Evolutionary conservation across 2,329 filamentous ascomycete species (phyloP).

Genomic region (Exophiala bonariae): DNA sequence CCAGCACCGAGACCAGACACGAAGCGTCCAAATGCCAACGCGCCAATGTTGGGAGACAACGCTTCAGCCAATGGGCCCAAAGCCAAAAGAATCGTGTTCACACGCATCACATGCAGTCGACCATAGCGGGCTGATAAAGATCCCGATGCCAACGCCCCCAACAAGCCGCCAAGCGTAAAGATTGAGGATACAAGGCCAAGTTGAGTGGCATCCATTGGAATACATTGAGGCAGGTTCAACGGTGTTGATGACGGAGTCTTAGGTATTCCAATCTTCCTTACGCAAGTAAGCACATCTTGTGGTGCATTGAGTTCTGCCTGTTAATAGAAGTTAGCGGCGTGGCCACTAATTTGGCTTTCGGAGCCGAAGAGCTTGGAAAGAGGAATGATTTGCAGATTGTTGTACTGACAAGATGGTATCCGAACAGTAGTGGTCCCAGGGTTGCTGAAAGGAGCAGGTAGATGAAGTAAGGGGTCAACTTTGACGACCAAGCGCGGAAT

Average conservation of each 20-base stretch:
- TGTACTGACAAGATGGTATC: constrained; percentile 78
- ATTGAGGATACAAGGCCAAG: constrained; percentile 90
- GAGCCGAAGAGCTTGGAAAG: too few relatives aligned
- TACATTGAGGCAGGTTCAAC: constrained; percentile 70
- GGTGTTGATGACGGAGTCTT: constrained; percentile 64
- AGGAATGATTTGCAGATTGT: too few relatives aligned
- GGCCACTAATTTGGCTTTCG: too few relatives aligned
- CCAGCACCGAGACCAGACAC: constrained; percentile 83
- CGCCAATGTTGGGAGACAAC: constrained; percentile 63
- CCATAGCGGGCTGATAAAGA: constrained; percentile 75
- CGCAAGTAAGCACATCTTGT: constrained; percentile 89
- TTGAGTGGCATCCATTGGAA: constrained; percentile 78
- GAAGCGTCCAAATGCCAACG: constrained; percentile 73
- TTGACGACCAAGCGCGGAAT: constrained; percentile 18
- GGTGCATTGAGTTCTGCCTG: constrained; percentile 94
- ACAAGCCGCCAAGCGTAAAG: constrained; percentile 84
- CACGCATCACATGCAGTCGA: constrained; percentile 71
- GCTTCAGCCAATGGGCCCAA: constrained; percentile 76
- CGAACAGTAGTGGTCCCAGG: constrained; percentile 87
- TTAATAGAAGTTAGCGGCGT: not conserved
- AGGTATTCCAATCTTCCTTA: constrained; percentile 54
- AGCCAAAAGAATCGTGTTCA: constrained; percentile 75
- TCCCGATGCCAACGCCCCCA: constrained; percentile 78
- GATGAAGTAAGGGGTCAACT: constrained; percentile 64
- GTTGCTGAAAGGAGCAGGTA: constrained; percentile 75